A percentile compares a stretch with the other conserved stretches of the same genome.
phyloP scores from a whole-genome alignment of 2,329 filamentous ascomycete species.

The Rachicladosporium sp. region DNA sequence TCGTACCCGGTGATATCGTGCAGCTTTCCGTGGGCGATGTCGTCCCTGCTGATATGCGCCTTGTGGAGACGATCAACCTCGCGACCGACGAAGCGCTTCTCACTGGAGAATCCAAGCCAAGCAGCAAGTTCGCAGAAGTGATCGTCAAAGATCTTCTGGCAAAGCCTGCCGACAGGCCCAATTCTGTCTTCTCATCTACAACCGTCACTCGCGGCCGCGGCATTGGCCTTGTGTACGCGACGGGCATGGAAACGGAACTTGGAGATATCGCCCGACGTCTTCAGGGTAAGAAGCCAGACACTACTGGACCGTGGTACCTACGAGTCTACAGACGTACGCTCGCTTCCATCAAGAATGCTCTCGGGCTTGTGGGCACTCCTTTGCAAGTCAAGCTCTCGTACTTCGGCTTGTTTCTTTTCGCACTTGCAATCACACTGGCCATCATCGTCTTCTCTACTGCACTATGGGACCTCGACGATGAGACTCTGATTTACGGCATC shows the following conservation, averaged over 20 bases:
- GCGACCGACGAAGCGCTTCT: conserved; percentile 62
- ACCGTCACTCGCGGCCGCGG: conserved; percentile 52
- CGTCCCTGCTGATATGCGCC: conserved; percentile 52
- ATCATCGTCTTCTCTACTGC: conserved; percentile 57
- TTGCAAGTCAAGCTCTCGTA: conserved; percentile 75
- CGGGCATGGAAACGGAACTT: conserved; percentile 55
- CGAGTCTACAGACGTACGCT: conserved; percentile 29
- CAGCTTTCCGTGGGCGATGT: conserved; percentile 53
- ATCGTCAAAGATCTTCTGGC: conserved; percentile 27
- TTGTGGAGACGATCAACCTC: conserved; percentile 57
- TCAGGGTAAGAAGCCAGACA: conserved; percentile 19
- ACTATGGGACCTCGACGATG: conserved; percentile 27
- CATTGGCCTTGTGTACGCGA: conserved; percentile 44
- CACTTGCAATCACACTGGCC: conserved; percentile 55
- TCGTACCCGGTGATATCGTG: conserved; percentile 57
- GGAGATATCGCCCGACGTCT: conserved; percentile 46
- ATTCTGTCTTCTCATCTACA: conserved; percentile 53
- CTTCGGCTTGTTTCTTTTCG: conserved; percentile 69
- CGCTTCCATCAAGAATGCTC: conserved; percentile 37
- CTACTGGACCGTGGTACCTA: conserved; percentile 7
- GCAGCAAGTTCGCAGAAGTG: conserved; percentile 18
- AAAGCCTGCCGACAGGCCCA: conserved; percentile 49
- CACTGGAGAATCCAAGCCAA: conserved; percentile 54
- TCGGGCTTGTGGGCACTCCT: conserved; percentile 53
- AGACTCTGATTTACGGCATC: conserved; percentile 37